phyloP scores from a whole-genome alignment of 2,329 filamentous ascomycete genomes.

The Talaromyces sp. region DNA sequence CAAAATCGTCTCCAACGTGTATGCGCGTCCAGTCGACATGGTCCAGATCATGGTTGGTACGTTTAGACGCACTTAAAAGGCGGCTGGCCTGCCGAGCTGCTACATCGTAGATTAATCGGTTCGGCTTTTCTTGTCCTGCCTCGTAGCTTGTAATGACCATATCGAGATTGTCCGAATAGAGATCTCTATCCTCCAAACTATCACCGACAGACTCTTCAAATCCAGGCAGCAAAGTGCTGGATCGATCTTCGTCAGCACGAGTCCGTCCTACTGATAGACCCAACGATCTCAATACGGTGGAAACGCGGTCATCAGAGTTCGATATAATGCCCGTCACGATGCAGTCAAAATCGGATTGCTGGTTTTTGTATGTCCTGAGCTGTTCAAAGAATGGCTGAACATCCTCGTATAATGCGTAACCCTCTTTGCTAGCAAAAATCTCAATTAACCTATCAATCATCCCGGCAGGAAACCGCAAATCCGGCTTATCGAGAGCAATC shows the following conservation, averaged over 20 bases:
- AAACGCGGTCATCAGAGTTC: conserved; percentile 46
- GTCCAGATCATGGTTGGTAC: background rate
- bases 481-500: conserved; percentile 22
- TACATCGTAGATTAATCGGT: conserved; percentile 38
- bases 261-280: conserved; percentile 36
- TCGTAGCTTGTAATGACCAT: conserved; percentile 47
- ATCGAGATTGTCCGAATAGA: conserved; percentile 36
- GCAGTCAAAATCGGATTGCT: conserved; percentile 27
- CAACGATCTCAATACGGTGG: conserved; percentile 37
- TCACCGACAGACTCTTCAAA: conserved; percentile 22
- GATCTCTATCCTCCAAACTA: background rate
- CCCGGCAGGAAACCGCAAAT: conserved; percentile 28
- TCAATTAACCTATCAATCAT: conserved; percentile 35
- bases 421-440: conserved; percentile 39
- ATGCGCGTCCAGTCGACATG: conserved; percentile 29
- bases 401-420: conserved; percentile 42
- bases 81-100: conserved; percentile 32
- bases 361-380: conserved; percentile 27
- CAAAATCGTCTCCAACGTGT: conserved; percentile 46
- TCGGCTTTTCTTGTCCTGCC: conserved; percentile 44
- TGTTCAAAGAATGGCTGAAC: conserved; percentile 35
- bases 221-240: conserved; percentile 27
- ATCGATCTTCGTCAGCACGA: conserved; percentile 31
- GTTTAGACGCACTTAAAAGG: conserved; percentile 13
- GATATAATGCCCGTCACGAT: conserved; percentile 43